A percentile compares a stretch with the other conserved stretches of the same genome.
Evolutionary conservation across 1,284 basidiomycete species (phyloP).

Genomic region (Vanrija pseudolonga): DNA sequence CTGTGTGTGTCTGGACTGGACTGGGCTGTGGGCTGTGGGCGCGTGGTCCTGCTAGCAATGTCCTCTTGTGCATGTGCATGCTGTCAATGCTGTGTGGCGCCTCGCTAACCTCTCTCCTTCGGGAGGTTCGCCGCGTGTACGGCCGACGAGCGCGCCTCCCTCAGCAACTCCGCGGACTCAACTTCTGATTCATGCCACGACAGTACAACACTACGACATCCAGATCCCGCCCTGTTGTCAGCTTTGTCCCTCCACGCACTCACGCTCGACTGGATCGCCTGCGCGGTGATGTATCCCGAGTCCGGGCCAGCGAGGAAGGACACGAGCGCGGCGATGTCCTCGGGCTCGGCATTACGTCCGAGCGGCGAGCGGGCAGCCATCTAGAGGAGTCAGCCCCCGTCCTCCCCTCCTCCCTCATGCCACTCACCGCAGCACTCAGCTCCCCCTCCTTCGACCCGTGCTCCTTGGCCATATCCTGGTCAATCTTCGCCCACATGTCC

Average conservation of each 20-base stretch:
- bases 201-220: no score
- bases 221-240: background rate
- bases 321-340: background rate
- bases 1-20: no score
- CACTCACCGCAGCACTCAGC: constrained; percentile 6
- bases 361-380: background rate
- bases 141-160: no score
- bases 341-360: constrained; percentile 2
- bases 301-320: constrained; percentile 12
- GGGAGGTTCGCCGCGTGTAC: no score
- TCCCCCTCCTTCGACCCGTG: constrained; percentile 2
- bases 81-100: no score
- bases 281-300: constrained; percentile 9
- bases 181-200: no score
- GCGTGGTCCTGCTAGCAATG: no score
- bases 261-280: constrained; percentile 12
- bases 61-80: no score
- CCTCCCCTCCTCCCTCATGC: background rate
- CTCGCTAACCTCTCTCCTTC: no score
- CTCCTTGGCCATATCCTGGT: constrained; percentile 10
- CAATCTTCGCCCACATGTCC: constrained; percentile 42
- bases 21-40: no score
- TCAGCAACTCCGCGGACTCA: no score
- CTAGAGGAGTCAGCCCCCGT: no score
- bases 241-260: background rate